These are phyloP conservation scores for Colletotrichum abscissum DNA, from an alignment of 2,329 filamentous ascomycete species.

Conservation along the genomic window DNA sequence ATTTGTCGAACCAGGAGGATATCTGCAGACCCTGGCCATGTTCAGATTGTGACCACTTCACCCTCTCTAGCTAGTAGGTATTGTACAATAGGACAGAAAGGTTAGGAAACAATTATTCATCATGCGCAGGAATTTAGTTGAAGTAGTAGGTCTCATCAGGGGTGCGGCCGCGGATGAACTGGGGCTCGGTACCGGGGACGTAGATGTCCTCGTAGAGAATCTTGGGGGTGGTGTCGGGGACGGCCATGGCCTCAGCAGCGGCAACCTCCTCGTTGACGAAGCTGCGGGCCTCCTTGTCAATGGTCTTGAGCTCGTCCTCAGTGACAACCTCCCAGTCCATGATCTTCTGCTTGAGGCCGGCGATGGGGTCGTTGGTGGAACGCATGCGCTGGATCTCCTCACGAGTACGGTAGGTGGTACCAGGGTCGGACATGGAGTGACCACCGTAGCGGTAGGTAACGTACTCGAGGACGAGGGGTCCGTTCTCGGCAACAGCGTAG, in stretches of 20 bases:
- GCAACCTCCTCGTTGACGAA: conserved; percentile 92
- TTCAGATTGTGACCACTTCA: conserved; percentile 36
- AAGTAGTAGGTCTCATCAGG: conserved; percentile 97
- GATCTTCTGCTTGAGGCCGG: conserved; percentile 97
- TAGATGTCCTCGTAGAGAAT: conserved; percentile 98
- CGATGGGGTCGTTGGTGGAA: conserved; percentile 97
- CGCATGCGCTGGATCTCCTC: conserved; percentile 99
- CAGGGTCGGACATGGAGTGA: conserved; percentile 99
- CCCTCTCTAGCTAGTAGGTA: conserved; percentile 38
- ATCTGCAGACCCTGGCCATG: conserved; percentile 34
- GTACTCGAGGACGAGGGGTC: conserved; percentile 96
- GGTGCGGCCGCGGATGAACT: conserved; percentile 87
- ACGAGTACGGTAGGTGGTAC: conserved; percentile 98
- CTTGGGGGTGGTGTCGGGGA: conserved; percentile 80
- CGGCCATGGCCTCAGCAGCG: conserved; percentile 86
- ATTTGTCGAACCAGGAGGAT: conserved; percentile 28
- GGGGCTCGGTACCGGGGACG: conserved; percentile 86
- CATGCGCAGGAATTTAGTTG: conserved; percentile 53
- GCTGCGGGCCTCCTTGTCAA: conserved; percentile 92
- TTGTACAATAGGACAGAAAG: conserved; percentile 37
- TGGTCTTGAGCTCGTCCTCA: conserved; percentile 94
- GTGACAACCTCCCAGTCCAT: conserved; percentile 92
- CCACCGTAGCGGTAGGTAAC: conserved; percentile 99
- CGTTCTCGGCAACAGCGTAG: conserved; percentile 84
- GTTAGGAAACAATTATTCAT: conserved; percentile 36